Conservation (phyloP, 495 filamentous ascomycete species). For the Xylaria venustula region DNA sequence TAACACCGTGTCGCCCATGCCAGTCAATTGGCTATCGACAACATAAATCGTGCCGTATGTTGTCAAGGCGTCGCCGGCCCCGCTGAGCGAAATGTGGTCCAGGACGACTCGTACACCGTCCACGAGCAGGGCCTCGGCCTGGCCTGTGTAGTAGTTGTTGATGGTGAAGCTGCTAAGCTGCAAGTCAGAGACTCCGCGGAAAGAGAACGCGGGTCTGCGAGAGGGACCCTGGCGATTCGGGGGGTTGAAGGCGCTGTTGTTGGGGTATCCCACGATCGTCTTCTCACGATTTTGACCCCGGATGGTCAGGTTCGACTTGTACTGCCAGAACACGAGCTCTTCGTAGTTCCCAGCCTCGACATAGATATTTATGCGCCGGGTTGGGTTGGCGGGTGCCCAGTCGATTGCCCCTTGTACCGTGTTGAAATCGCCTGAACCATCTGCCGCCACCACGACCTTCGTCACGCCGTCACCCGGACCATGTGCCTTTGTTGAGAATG, state of each 20-base stretch:
- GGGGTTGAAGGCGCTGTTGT: constrained; percentile 23
- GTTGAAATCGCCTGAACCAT: constrained; percentile 19
- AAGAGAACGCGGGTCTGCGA: constrained; percentile 18
- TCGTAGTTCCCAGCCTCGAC: constrained; percentile 18
- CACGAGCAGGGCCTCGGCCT: constrained; percentile 15
- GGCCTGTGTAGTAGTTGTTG: constrained; percentile 18
- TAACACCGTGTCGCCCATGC: constrained; percentile 16
- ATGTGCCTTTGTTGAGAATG: constrained; percentile 16
- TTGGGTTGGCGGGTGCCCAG: constrained; percentile 17
- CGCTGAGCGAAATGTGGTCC: constrained; percentile 18
- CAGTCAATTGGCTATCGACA: constrained; percentile 12
- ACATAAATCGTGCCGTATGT: constrained; percentile 19
- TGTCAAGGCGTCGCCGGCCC: constrained; percentile 19
- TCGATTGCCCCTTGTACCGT: constrained; percentile 21
- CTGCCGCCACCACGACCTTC: constrained; percentile 12
- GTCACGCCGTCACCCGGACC: constrained; percentile 5
- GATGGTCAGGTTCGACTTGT: constrained; percentile 16
- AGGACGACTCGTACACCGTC: constrained; percentile 13
- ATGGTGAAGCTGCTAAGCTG: constrained; percentile 16
- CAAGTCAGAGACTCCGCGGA: constrained; percentile 14
- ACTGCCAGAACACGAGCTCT: constrained; percentile 20
- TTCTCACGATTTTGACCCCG: constrained; percentile 12
- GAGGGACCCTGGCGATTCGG: constrained; percentile 19
- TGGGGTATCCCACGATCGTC: constrained; percentile 18
- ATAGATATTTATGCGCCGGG: constrained; percentile 2